These are phyloP conservation scores for Aspergillus sergii DNA, from an alignment of 2,329 filamentous ascomycete species.

Conservation along the genomic window DNA sequence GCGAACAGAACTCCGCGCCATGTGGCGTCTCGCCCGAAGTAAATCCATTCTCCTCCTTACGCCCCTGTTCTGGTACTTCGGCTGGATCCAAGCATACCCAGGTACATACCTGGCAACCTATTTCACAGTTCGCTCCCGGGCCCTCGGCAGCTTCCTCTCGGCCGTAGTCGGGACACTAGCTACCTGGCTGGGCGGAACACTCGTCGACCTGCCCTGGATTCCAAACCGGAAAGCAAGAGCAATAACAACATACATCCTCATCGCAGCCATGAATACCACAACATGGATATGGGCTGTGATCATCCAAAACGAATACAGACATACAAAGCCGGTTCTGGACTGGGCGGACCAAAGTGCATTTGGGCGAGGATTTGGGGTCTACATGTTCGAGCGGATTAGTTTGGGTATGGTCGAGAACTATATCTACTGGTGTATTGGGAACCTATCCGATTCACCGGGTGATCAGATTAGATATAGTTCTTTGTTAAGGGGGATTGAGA, in stretches of 20 bases:
- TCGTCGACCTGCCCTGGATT: constrained; percentile 45
- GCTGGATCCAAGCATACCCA: constrained; percentile 45
- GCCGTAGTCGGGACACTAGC: constrained; percentile 44
- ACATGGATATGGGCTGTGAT: constrained; percentile 54
- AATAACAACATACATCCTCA: constrained; percentile 42
- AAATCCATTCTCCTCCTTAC: constrained; percentile 41
- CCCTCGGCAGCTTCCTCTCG: constrained; percentile 41
- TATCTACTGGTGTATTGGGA: constrained; percentile 53
- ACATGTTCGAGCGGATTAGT: constrained; percentile 45
- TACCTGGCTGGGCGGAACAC: constrained; percentile 40
- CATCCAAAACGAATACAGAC: constrained; percentile 51
- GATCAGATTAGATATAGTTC: constrained; percentile 51
- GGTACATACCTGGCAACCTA: constrained; percentile 47
- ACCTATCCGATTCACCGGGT: constrained; percentile 47
- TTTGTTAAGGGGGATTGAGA: constrained; percentile 48
- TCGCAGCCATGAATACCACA: constrained; percentile 46
- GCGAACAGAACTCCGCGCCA: constrained; percentile 36
- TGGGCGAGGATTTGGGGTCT: constrained; percentile 48
- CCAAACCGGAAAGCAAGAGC: constrained; percentile 46
- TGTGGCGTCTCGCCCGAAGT: constrained; percentile 39
- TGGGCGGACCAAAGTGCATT: constrained; percentile 46
- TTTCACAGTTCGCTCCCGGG: constrained; percentile 47
- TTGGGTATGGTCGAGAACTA: constrained; percentile 48
- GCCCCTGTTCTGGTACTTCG: constrained; percentile 37
- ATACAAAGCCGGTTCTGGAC: constrained; percentile 47